Conservation (phyloP, 495 filamentous ascomycete genomes). For the Cudoniella acicularis region DNA sequence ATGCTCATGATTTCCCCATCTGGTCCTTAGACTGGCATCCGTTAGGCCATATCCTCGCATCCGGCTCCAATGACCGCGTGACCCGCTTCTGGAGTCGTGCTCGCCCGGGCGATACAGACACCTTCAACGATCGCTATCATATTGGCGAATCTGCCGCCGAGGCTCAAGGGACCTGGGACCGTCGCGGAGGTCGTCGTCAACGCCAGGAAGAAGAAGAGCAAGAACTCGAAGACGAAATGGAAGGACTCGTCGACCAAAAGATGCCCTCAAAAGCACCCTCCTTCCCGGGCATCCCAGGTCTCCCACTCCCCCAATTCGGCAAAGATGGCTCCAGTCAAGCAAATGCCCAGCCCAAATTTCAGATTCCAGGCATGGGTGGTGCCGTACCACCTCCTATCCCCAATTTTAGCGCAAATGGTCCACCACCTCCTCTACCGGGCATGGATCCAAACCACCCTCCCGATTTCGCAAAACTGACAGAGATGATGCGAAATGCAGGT, state of each 20-base stretch:
- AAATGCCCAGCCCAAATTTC: constrained; percentile 26
- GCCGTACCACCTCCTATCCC: constrained; percentile 31
- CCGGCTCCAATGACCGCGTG: constrained; percentile 95
- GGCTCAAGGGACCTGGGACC: constrained; percentile 87
- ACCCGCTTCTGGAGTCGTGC: constrained; percentile 94
- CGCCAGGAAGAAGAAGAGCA: constrained; percentile 89
- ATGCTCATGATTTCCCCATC: constrained; percentile 88
- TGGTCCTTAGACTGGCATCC: constrained; percentile 99
- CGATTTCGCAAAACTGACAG: constrained; percentile 64
- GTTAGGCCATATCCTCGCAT: constrained; percentile 91
- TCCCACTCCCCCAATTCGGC: constrained; percentile 37
- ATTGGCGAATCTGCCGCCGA: constrained; percentile 92
- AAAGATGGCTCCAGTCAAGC: constrained; percentile 32
- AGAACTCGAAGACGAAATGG: constrained; percentile 87
- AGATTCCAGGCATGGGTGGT: constrained; percentile 51
- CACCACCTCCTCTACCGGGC: constrained; percentile 44
- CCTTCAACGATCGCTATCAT: constrained; percentile 86
- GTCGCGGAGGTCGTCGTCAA: constrained; percentile 71
- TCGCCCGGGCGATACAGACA: constrained; percentile 78
- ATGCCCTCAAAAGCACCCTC: constrained; percentile 51
- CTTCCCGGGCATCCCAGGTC: constrained; percentile 50
- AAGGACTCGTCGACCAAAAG: constrained; percentile 91
- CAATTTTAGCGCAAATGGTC: constrained; percentile 41
- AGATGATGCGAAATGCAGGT: constrained; percentile 57
- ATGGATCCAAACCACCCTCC: constrained; percentile 57